Conservation (phyloP, 2,329 filamentous ascomycete species). For the Cylindrodendrum hubeiense region DNA sequence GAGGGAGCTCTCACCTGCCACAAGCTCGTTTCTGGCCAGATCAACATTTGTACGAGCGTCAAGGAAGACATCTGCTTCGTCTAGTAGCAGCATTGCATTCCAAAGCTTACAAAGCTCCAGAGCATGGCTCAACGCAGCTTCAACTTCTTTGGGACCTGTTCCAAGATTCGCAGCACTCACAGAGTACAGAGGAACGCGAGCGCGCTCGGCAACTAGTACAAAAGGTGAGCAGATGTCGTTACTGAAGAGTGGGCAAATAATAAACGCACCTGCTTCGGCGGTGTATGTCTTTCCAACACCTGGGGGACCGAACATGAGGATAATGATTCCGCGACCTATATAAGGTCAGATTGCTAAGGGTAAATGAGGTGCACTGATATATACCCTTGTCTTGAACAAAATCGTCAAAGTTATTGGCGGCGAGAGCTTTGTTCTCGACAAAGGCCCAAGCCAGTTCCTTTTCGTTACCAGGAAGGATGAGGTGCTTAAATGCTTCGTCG, state of each 20-base stretch:
- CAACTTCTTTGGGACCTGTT: background rate
- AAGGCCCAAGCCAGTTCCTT: slow-evolving; percentile 14
- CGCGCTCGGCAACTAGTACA: slow-evolving; percentile 25
- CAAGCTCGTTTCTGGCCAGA: slow-evolving; percentile 36
- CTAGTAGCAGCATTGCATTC: slow-evolving; percentile 40
- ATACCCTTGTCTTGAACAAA: slow-evolving; percentile 17
- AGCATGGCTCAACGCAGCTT: slow-evolving; percentile 14
- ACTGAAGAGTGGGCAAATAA: background rate
- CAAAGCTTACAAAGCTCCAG: slow-evolving; percentile 37
- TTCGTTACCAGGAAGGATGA: slow-evolving; percentile 10
- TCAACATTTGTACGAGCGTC: slow-evolving; percentile 24
- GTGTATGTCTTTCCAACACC: slow-evolving; percentile 47
- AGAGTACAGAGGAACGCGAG: slow-evolving; percentile 28
- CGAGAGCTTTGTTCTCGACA: slow-evolving; percentile 4
- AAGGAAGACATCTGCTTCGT: slow-evolving; percentile 42
- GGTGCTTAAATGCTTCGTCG: slow-evolving; percentile 1
- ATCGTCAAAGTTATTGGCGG: slow-evolving; percentile 13
- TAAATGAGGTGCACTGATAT: no score
- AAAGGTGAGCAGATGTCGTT: no score
- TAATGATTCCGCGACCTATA: slow-evolving; percentile 36
- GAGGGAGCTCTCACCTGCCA: slow-evolving; percentile 31
- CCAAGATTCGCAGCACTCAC: slow-evolving; percentile 27
- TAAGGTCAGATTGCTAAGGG: background rate
- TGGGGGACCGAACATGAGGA: slow-evolving; percentile 45
- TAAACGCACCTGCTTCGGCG: slow-evolving; percentile 36